These are phyloP conservation scores for Bolboschoenoplectus hybrid DNA, from an alignment of 202 grass and related monocot genomes.

Conservation along the genomic window DNA sequence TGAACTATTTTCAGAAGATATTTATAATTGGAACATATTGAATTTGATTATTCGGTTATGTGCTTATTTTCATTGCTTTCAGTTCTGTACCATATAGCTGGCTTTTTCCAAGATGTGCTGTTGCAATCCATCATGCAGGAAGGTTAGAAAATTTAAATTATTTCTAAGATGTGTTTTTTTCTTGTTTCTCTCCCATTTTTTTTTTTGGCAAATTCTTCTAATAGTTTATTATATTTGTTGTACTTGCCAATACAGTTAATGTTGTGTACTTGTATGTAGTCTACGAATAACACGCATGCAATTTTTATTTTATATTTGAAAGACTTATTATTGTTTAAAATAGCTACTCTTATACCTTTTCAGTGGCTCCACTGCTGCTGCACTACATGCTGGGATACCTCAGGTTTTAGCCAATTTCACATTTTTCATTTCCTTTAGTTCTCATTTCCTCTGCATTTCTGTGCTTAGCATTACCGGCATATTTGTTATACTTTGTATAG, in stretches of 20 bases:
- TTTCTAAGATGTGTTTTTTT: neutral
- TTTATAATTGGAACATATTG: neutral
- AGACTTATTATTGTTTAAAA: neutral
- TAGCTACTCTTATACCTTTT: constrained; percentile 32
- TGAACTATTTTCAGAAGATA: neutral
- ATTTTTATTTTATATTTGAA: constrained; percentile 20
- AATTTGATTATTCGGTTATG: constrained; percentile 23
- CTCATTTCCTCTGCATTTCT: constrained; percentile 14
- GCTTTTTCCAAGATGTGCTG: constrained; percentile 74
- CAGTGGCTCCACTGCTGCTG: constrained; percentile 79
- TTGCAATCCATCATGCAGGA: constrained; percentile 80
- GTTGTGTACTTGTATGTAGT: neutral
- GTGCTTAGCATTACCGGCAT: neutral
- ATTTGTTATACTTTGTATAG: constrained; percentile 10
- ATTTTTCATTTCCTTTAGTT: constrained; percentile 10
- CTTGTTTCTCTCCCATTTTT: neutral
- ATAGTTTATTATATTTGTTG: neutral
- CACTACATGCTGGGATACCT: constrained; percentile 63
- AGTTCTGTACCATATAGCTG: constrained; percentile 89
- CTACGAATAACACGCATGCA: neutral
- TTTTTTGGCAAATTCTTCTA: neutral
- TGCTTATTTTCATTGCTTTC: constrained; percentile 41
- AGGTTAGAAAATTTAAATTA: constrained; percentile 49
- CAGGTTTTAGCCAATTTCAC: constrained; percentile 50
- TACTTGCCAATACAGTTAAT: no score